A percentile compares a stretch with the other conserved stretches of the same genome.
These are phyloP conservation scores for Alternaria sp. DNA, from an alignment of 2,329 filamentous ascomycete species.

Conservation along the genomic window DNA sequence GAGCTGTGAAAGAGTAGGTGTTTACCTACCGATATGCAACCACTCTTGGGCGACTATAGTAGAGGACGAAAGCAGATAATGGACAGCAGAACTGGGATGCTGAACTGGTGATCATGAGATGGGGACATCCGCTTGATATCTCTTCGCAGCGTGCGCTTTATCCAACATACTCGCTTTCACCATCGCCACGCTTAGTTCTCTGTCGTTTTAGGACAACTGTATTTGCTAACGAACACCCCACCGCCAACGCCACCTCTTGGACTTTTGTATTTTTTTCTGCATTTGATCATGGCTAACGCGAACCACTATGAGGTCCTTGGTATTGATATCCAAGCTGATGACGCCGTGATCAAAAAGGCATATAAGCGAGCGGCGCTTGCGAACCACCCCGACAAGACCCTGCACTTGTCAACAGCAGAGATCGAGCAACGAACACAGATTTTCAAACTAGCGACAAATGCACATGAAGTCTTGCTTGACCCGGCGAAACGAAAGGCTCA, in stretches of 20 bases:
- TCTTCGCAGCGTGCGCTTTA: background rate
- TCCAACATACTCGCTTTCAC: background rate
- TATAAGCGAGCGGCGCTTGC: background rate
- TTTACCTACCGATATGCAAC: no score
- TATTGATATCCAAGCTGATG: background rate
- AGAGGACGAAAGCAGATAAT: background rate
- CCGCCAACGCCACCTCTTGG: background rate
- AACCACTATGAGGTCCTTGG: slow-evolving; percentile 10
- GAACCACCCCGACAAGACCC: slow-evolving; percentile 14
- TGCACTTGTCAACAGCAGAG: slow-evolving; percentile 1
- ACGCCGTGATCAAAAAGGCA: slow-evolving; percentile 5
- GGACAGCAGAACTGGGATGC: background rate
- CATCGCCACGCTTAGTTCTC: background rate
- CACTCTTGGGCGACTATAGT: no score
- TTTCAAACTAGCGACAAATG: slow-evolving; percentile 5
- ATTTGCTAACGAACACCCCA: background rate
- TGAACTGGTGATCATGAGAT: background rate
- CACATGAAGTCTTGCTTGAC: background rate
- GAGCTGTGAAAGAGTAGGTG: slow-evolving; percentile 19
- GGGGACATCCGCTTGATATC: background rate
- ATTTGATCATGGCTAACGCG: background rate
- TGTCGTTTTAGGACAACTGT: background rate
- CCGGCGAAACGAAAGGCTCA: background rate
- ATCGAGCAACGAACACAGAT: background rate
- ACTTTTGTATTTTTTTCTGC: background rate